Evolutionary conservation across 108 stramenopile species (phyloP), one percentile per base, ranked within the genome.

Genomic region (Cyclotella atomus): DNA sequence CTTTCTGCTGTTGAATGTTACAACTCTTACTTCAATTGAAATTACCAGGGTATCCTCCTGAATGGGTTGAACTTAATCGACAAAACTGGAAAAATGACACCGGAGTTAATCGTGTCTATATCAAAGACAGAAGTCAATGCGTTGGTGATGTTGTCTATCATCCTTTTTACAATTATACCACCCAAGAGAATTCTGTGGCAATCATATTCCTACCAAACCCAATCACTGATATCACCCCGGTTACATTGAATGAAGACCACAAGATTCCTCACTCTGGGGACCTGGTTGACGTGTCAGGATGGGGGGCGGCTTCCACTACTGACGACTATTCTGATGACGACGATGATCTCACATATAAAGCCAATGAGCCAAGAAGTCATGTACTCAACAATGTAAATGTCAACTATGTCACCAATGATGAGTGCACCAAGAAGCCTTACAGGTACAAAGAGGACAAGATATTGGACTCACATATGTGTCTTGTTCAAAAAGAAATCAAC

Each of bases 361-460:
- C n/a, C n/a, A n/a, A n/a, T n/a, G n/a, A n/a, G n/a, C n/a, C n/a
- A n/a, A n/a, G n/a, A n/a, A n/a, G n/a, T n/a, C n/a, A n/a, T n/a
- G n/a, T n/a, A n/a, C n/a, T n/a, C n/a, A 6, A 28, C 17, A 9
- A 56, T 19, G 9, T 9, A 56, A 49, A 15, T 49, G n/a, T 49
- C 19, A 17, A 8, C 17, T 49, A 49, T n/a, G 47, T 49, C n/a
- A 9, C 47, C 17, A 56, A 56, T 56, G 29, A 56, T 4, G 55
- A 4, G 4, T 56, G 55, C 25, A 56, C 25, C 25, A 56, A 56
- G 55, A 56, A 56, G 19, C 55, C 55, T 56, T 56, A 56, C 16
- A 56, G 55, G 29, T 56, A 28, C 5, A 4, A 4, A 4, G 55
- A 56, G 4, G 23, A 24, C 6, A 3, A 6, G 8, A 56, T 56